Conservation (phyloP, 257 asterid genomes). For the Nyctanthes arbortristis region DNA sequence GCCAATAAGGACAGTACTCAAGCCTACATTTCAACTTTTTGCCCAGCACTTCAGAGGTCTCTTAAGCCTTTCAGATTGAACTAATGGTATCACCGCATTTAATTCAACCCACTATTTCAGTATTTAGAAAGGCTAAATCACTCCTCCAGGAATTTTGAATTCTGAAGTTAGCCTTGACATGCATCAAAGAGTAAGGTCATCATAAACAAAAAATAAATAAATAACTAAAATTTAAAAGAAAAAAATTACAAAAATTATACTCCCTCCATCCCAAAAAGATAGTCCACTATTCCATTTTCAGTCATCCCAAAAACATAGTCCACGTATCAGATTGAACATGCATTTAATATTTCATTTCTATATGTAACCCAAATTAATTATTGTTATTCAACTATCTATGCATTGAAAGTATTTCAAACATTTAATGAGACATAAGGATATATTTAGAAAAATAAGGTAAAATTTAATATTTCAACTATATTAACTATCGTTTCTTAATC, state of each 20-base stretch:
- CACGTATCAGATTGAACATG: no score
- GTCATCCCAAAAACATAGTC: no score
- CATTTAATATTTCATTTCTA: no score
- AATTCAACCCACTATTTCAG: not conserved
- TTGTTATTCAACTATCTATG: no score
- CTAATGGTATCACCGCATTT: not conserved
- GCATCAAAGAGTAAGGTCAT: not conserved
- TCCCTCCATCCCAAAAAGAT: no score
- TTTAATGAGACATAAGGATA: no score
- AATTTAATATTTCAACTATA: no score
- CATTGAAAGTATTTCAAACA: no score
- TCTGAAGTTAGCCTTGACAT: not conserved
- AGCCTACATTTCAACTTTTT: not conserved
- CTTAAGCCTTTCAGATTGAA: not conserved
- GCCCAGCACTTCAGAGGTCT: not conserved
- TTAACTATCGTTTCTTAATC: no score
- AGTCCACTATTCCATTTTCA: no score
- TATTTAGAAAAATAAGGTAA: no score
- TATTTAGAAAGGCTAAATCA: not conserved
- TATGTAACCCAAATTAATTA: no score
- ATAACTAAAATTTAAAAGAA: not conserved
- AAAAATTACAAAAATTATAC: not conserved
- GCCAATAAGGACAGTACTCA: not conserved
- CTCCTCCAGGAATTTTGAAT: not conserved
- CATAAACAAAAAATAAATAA: not conserved